Base-by-base conservation (phyloP, 2,329 filamentous ascomycete genomes). In the Talaromyces albobiverticillius region DNA sequence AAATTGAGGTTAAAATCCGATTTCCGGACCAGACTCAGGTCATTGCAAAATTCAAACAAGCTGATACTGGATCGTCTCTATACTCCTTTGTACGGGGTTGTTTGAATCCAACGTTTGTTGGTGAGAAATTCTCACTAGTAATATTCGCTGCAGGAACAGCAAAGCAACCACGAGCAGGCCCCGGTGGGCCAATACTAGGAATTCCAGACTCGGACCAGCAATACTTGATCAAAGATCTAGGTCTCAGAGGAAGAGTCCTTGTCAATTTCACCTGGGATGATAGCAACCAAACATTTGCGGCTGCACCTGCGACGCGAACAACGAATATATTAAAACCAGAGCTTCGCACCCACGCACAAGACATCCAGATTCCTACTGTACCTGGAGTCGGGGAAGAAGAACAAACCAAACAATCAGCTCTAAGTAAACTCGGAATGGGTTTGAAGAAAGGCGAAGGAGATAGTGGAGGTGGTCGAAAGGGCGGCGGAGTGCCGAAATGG, bases 11-110 rank as follows among this genome's bases (percentile, higher is more conserved):
- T 59, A 90, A 89, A 60, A 82, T 96, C 46, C 87, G 92, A 23
- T 92, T 96, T 62, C 93, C 93, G 0, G 92, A 97, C 67, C 89
- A 92, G 62, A 88, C 85, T 54, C 85, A 86, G 51, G 83, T 91
- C 29, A 83, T 90, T 49, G 86, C 86, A 73, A 81, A 79, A n/a
- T 84, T 95, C 60, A 80, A 79, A 1, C 83, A 84, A 18, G 69
- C 76, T 1, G 86, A 92, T 51, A 90, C 88, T 0, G 88, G 86
- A 1, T 78, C 80, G 3, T 81, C 82, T 48, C 76, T 99, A 1
- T 90, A 97, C 71, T 76, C 78, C 13, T 90, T 88, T 59, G 89
- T 96, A 16, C 79, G 84, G 50, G 78, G 77, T 41, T 84, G 93
- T 57, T 86, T 99, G 69, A 81, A 84, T 1, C 71, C 83, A 26